Percentiles rank a stretch among this genome's conserved stretches.
phyloP scores from a whole-genome alignment of 2,329 filamentous ascomycete genomes.

The Aspergillus luchuensis region DNA sequence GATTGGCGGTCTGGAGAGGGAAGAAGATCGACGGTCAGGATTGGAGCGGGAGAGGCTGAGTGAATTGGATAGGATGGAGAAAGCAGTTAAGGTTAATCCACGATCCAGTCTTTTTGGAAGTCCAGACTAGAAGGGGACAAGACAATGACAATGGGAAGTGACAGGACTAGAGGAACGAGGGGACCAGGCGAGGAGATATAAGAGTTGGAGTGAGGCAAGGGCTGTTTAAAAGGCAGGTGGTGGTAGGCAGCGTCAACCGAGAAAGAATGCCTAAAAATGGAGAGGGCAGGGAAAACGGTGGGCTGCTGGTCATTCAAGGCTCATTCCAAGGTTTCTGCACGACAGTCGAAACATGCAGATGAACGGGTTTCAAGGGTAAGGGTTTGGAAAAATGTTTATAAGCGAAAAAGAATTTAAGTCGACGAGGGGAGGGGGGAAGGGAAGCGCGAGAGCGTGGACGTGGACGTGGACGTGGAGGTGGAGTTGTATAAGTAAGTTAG shows the following conservation, averaged over 20 bases:
- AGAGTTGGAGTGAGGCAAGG: constrained; percentile 13
- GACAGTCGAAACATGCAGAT: constrained; percentile 18
- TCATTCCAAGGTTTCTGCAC: constrained; percentile 9
- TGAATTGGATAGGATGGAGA: neutral
- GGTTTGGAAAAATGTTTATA: neutral
- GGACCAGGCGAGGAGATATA: constrained; percentile 10
- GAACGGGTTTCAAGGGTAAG: constrained; percentile 1
- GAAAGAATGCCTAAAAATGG: constrained; percentile 15
- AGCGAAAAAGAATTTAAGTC: neutral
- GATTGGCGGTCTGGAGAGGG: constrained; percentile 24
- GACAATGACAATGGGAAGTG: neutral
- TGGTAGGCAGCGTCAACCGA: constrained; percentile 10
- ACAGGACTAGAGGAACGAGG: constrained; percentile 9
- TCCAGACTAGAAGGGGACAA: neutral
- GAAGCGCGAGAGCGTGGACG: neutral
- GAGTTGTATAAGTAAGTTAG: constrained; percentile 8
- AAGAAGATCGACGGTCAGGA: constrained; percentile 12
- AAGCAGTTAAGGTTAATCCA: constrained; percentile 1
- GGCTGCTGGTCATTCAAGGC: constrained; percentile 1
- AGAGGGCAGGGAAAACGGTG: constrained; percentile 3
- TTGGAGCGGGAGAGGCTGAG: constrained; percentile 1
- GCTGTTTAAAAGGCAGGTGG: constrained; percentile 5
- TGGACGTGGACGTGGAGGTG: no score
- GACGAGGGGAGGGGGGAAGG: neutral
- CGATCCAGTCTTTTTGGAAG: neutral